Evolutionary conservation across 495 filamentous ascomycete genomes (phyloP).

Genomic region (Mytilinidion resinicola): DNA sequence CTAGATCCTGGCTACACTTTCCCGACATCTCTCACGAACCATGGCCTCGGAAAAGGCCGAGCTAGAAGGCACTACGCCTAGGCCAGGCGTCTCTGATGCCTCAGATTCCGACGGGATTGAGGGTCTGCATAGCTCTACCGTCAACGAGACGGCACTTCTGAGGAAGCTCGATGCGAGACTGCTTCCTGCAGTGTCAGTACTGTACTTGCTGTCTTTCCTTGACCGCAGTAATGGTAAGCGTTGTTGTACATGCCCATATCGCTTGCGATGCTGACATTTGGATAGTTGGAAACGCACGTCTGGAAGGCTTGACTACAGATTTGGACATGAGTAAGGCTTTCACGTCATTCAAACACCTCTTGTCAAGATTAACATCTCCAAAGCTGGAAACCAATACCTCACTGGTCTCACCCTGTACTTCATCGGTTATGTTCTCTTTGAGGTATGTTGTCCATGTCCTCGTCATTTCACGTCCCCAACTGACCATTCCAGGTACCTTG

Average conservation of each 20-base stretch:
- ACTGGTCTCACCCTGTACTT: constrained; percentile 69
- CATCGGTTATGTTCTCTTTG: constrained; percentile 67
- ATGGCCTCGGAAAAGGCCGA: constrained; percentile 1
- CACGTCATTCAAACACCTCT: not conserved
- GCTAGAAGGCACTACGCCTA: not conserved
- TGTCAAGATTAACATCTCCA: not conserved
- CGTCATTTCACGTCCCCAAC: too few relatives aligned
- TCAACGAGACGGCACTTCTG: constrained; percentile 51
- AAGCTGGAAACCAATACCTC: constrained; percentile 63
- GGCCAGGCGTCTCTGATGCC: not conserved
- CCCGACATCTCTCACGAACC: not conserved
- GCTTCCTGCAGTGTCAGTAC: constrained; percentile 58
- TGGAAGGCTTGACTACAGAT: constrained; percentile 60
- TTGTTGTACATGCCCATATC: constrained; percentile 64
- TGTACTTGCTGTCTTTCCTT: constrained; percentile 69
- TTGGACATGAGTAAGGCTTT: constrained; percentile 50
- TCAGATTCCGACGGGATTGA: constrained; percentile 1
- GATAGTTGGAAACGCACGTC: constrained; percentile 49
- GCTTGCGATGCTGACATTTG: constrained; percentile 41
- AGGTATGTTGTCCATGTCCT: constrained; percentile 20
- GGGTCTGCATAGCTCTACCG: not conserved
- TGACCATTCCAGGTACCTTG: constrained; percentile 50
- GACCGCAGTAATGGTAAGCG: constrained; percentile 63
- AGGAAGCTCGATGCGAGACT: constrained; percentile 60
- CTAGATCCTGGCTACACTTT: not conserved